Evolutionary conservation across 768 basidiomycete species (phyloP).

Genomic region (Chalciporus sphaerocephalus): DNA sequence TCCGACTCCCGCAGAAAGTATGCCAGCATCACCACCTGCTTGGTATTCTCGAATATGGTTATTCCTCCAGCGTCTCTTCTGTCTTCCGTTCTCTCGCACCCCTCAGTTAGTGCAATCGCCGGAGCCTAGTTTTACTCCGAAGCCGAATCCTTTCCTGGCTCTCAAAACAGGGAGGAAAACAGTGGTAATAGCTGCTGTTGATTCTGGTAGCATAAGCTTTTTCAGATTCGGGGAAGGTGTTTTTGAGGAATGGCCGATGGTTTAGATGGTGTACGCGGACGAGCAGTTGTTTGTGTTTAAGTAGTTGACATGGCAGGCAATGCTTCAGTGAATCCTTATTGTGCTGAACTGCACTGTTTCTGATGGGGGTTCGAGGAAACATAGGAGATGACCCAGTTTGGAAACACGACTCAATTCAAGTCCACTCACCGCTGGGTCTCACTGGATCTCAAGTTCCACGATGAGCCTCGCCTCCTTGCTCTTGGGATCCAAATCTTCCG

Average conservation of each 20-base stretch:
- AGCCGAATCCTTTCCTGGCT: conserved; percentile 69
- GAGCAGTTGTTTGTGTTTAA: not conserved
- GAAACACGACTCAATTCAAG: too few species aligned
- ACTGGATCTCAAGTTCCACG: not conserved
- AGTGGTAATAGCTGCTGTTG: conserved; percentile 82
- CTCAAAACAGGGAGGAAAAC: conserved; percentile 82
- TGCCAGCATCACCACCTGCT: not conserved
- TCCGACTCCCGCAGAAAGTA: conserved; percentile 3
- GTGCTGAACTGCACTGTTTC: too few species aligned
- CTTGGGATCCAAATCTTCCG: conserved; percentile 31
- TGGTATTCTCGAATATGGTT: not conserved
- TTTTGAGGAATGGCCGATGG: conserved; percentile 83
- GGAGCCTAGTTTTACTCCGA: conserved; percentile 32
- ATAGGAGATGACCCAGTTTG: too few species aligned
- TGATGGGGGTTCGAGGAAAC: too few species aligned
- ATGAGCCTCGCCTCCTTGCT: conserved; percentile 61
- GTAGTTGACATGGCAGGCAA: not conserved
- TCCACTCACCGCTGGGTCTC: not conserved
- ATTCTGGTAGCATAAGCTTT: conserved; percentile 83
- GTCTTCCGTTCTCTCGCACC: conserved; percentile 3
- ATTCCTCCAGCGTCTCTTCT: conserved; percentile 5
- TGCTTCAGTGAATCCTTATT: too few species aligned
- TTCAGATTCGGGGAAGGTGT: conserved; percentile 81
- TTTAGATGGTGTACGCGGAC: too few species aligned
- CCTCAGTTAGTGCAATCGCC: conserved; percentile 14